Percentiles rank a stretch among this genome's conserved stretches.
Conservation (phyloP, 2,329 filamentous ascomycete species). For the Beauveria asiatica region DNA sequence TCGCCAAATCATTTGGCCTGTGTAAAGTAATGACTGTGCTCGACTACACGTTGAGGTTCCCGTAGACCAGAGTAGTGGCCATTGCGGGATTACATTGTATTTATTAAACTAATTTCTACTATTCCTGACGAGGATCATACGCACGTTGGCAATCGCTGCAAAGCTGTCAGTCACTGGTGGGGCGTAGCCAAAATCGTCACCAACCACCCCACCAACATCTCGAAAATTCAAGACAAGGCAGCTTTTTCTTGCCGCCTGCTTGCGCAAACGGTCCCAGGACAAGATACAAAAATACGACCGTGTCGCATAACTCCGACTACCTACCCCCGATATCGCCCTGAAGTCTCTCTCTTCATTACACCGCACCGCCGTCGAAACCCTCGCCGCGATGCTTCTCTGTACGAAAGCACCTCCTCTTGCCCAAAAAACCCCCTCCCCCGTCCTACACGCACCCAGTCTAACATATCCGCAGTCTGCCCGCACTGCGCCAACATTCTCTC, state of each 20-base stretch:
- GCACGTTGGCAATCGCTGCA: background rate
- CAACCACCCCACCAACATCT: constrained; percentile 9
- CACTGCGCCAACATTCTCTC: constrained; percentile 78
- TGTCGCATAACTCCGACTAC: too few species aligned
- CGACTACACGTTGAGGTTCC: too few species aligned
- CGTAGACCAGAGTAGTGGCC: too few species aligned
- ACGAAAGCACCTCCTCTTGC: constrained; percentile 18
- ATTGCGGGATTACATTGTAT: too few species aligned
- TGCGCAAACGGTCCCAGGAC: background rate
- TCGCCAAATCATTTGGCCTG: too few species aligned
- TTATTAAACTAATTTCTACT: too few species aligned
- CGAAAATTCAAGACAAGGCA: constrained; percentile 3
- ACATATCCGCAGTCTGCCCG: constrained; percentile 58
- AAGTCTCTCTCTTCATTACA: background rate
- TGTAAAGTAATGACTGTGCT: too few species aligned
- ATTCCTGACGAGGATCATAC: too few species aligned
- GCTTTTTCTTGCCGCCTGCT: background rate
- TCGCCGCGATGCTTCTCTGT: constrained; percentile 57
- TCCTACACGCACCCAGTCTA: background rate
- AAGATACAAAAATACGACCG: background rate
- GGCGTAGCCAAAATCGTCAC: constrained; percentile 5
- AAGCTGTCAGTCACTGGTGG: background rate
- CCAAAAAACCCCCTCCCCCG: background rate
- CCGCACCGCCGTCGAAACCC: background rate
- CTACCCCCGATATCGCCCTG: too few species aligned